phyloP scores from a whole-genome alignment of 2,329 filamentous ascomycete genomes.

The Colletotrichum sp. region DNA sequence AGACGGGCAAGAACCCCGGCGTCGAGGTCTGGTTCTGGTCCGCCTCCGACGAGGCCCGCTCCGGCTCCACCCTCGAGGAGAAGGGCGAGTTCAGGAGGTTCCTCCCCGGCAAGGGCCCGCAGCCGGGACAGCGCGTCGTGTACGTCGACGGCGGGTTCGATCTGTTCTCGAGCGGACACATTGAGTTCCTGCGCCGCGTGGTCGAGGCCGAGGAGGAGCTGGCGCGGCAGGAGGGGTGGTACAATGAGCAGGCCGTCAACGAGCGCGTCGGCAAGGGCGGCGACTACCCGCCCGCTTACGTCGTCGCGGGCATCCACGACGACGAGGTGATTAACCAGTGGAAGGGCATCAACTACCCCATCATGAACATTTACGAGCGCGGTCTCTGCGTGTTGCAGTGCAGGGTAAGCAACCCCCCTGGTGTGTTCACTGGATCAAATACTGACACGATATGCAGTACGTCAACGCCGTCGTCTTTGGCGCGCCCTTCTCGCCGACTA shows the following conservation, averaged over 20 bases:
- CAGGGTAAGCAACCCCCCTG: constrained; percentile 57
- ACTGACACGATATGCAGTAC: constrained; percentile 62
- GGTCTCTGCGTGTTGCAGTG: constrained; percentile 96
- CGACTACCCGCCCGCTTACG: constrained; percentile 82
- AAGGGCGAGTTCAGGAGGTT: constrained; percentile 70
- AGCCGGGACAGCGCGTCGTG: constrained; percentile 81
- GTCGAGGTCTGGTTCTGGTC: constrained; percentile 88
- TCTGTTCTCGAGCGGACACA: constrained; percentile 94
- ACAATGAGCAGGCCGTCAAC: constrained; percentile 64
- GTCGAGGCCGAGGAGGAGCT: constrained; percentile 73
- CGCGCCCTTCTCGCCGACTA: constrained; percentile 86
- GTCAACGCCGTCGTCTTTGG: constrained; percentile 88
- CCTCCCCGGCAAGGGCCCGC: constrained; percentile 73
- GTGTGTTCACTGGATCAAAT: no score
- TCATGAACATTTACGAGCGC: constrained; percentile 99
- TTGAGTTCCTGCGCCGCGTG: constrained; percentile 88
- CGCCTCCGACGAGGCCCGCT: constrained; percentile 54
- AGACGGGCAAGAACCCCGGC: constrained; percentile 78
- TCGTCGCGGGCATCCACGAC: constrained; percentile 94
- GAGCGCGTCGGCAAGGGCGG: constrained; percentile 69
- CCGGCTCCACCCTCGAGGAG: constrained; percentile 56
- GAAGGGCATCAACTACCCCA: constrained; percentile 98
- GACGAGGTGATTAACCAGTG: constrained; percentile 94
- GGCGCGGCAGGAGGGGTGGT: constrained; percentile 76
- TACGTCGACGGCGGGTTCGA: constrained; percentile 98